Evolutionary conservation across 495 filamentous ascomycete species (phyloP).

Genomic region (Aspergillus incahuasiensis): DNA sequence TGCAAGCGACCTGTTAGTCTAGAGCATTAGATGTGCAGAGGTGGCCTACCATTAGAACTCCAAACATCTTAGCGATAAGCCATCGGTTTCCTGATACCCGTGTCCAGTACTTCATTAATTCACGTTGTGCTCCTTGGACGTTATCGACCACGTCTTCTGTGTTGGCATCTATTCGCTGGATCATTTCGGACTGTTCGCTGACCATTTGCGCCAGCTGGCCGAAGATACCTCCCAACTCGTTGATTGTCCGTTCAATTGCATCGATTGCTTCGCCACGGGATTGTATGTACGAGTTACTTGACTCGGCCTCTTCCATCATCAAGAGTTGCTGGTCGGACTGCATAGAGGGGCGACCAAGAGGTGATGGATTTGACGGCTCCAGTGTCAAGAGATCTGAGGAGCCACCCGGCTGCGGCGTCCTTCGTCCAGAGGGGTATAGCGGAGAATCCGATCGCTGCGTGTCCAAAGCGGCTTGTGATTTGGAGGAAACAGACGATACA

Average conservation of each 20-base stretch:
- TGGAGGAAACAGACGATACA: constrained; percentile 79
- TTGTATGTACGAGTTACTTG: constrained; percentile 83
- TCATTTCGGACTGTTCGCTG: constrained; percentile 93
- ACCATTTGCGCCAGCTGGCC: constrained; percentile 98
- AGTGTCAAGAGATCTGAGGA: constrained; percentile 75
- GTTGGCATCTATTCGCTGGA: constrained; percentile 88
- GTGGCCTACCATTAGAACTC: constrained; percentile 63
- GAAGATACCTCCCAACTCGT: constrained; percentile 91
- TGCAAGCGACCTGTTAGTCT: constrained; percentile 11
- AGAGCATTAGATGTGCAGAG: constrained; percentile 40
- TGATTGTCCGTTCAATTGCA: constrained; percentile 92
- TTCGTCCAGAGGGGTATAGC: constrained; percentile 74
- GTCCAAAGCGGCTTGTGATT: constrained; percentile 62
- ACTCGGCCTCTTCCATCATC: constrained; percentile 89
- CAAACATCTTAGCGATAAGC: constrained; percentile 99
- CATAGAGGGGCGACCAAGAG: constrained; percentile 43
- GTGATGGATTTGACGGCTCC: constrained; percentile 63
- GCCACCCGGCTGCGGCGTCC: constrained; percentile 55
- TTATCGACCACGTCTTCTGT: constrained; percentile 96
- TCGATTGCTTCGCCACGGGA: constrained; percentile 95
- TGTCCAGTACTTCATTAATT: constrained; percentile 92
- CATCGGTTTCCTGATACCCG: constrained; percentile 91
- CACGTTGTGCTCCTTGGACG: constrained; percentile 90
- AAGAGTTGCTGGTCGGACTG: constrained; percentile 84
- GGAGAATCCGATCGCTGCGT: constrained; percentile 64